A percentile compares a stretch with the other conserved stretches of the same genome.
Evolutionary conservation across 176 grass and related monocot species (phyloP).

Genomic region (Pharus latifolius): DNA sequence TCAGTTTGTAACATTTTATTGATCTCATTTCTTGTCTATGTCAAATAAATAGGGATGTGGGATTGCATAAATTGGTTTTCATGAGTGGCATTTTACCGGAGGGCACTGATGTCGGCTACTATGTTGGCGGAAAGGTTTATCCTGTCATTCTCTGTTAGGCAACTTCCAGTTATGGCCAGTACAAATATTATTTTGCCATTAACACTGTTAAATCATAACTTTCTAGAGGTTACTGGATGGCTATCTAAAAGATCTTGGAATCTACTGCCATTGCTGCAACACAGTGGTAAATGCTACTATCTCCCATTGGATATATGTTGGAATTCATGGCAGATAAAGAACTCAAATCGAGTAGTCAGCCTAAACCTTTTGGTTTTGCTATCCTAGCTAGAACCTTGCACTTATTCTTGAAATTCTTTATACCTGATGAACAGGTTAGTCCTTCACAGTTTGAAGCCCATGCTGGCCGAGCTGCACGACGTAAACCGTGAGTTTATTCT

Average conservation of each 20-base stretch:
- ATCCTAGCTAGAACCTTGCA: conserved; percentile 1
- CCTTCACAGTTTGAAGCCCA: conserved; percentile 97
- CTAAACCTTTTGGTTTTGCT: neutral
- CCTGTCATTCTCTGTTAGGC: neutral
- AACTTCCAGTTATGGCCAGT: neutral
- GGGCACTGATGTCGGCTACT: conserved; percentile 70
- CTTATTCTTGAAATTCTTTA: conserved; percentile 9
- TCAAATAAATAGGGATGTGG: conserved; percentile 34
- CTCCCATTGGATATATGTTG: neutral
- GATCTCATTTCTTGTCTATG: conserved; percentile 3
- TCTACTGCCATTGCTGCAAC: conserved; percentile 86
- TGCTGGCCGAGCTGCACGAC: conserved; percentile 78
- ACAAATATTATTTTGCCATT: conserved; percentile 13
- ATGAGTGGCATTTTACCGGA: conserved; percentile 63
- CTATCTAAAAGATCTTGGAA: conserved; percentile 85
- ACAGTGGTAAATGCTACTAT: conserved; percentile 52
- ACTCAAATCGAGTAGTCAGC: neutral
- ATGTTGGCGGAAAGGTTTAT: conserved; percentile 76
- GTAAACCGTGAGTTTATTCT: conserved; percentile 75
- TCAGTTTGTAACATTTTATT: neutral
- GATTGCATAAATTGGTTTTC: conserved; percentile 67
- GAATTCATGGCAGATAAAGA: neutral
- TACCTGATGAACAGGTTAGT: conserved; percentile 63
- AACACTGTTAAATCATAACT: conserved; percentile 8
- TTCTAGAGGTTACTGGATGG: conserved; percentile 84